Base-by-base conservation (phyloP, 441 rosid species). In the Dalechampia spathulata region DNA sequence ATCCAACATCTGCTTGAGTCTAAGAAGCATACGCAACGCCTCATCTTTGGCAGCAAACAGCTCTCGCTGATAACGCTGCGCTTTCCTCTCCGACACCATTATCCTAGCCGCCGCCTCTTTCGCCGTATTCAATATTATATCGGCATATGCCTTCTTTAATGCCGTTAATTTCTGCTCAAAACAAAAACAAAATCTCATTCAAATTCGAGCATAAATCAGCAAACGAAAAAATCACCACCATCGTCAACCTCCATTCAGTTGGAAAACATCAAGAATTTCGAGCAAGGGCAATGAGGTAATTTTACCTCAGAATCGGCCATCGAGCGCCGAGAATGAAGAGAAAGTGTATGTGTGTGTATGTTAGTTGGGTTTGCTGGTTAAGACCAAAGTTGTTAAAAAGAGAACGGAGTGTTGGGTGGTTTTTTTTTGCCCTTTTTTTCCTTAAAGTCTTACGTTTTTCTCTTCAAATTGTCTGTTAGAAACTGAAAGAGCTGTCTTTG, bases 71-170 rank as follows among this genome's bases (percentile, higher is more conserved):
- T 64, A 80, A 43, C 79, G 78, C 55, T 75, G 66, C 58, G 95
- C 85, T 69, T 78, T 92, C 71, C 80, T 79, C 81, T 92, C 99
- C 36, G 97, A 83, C 53, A 63, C 74, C 83, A 86, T 78, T 70
- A 89, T 81, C 74, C 96, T 81, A 56, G 86, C 95, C 64, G 97
- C 94, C 49, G 97, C 94, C 64, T 92, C 99, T 70, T 83, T 92
- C 20, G 92, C 91, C 34, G 96, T 83, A 64, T 86, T 87, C 69
- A 92, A 68, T 57, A 92, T 89, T 47, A 86, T 85, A 60, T 86
- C 97, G 59, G 99, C 97, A 59, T 86, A 89, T 17, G 94, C 97
- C 88, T 78, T 89, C 81, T 92, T 86, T 84, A 92, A 72, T 61
- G 92, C 94, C 66, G 72, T 78, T 74, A 82, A 74, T 75, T 83